Base-by-base conservation (phyloP, 2,329 filamentous ascomycete species). In the Emmonsiellopsis sp. region DNA sequence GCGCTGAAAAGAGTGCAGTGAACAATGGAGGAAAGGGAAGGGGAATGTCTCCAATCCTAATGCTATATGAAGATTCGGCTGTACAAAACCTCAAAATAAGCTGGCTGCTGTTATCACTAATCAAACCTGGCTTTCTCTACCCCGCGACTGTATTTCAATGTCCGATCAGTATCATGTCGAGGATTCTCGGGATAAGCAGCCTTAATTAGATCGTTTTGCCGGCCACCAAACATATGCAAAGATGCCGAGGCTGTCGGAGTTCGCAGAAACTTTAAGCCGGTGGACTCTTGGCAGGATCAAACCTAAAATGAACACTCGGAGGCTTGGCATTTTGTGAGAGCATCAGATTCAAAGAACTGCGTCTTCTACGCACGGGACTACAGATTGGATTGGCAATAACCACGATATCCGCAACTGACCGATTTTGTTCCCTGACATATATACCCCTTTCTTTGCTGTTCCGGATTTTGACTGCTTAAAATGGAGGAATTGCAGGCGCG, bases 401-500 rank as follows among this genome's bases (percentile, higher is more conserved):
- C 13, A 41, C 38, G 38, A 16, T 1, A 41, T 41, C 20, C 20
- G 20, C 3, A 26, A 26, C 16, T 26, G 20, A 26, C 20, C 20
- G 20, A 26, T 26, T 5, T 26, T 26, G 20, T 26, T 48, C 20
- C n/a, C 31, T 13, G 15, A 8, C 10, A 13, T 11, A 13, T 16
- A 7, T 37, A 38, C 37, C 35, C 15, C 9, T 3, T n/a, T 15
- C 8, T n/a, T 2, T 20, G 15, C 32, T 35, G 9, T 15, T 48
- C 3, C 15, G 11, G 32, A 16, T 5, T 10, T 20, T 26, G 1
- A 13, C 3, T 37, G 37, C 13, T 15, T 4, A 40, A 44, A n/a
- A 82, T 93, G 71, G 91, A 96, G 56, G 84, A 87, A 57, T 74
- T 93, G 53, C 84, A 89, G 62, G 76, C 83, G 38, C 86, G 85